These are phyloP conservation scores for Kewa caespitosa DNA, from an alignment of 179 eudicot genomes.

Conservation along the genomic window DNA sequence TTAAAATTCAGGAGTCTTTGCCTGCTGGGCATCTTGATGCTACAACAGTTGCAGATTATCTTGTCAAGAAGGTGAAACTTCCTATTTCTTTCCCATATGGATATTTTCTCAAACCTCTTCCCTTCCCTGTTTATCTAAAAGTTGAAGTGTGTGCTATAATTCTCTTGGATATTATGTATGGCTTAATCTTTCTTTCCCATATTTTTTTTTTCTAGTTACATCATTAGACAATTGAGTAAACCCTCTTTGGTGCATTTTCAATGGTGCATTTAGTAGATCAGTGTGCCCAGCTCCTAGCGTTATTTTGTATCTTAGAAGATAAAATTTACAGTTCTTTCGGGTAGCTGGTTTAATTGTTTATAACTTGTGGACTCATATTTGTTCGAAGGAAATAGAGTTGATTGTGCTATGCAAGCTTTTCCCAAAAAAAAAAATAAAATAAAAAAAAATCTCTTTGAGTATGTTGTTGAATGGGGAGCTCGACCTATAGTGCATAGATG, in stretches of 20 bases:
- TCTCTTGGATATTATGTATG: not conserved
- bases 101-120: not conserved
- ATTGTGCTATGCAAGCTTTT: too few species aligned
- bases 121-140: not conserved
- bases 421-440: too few species aligned
- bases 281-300: too few species aligned
- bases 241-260: not conserved
- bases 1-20: conserved; percentile 67
- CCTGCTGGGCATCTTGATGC: conserved; percentile 99
- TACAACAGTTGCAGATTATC: conserved; percentile 97
- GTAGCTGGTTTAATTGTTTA: too few species aligned
- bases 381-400: too few species aligned
- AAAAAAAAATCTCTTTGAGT: too few species aligned
- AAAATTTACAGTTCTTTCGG: too few species aligned
- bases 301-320: too few species aligned
- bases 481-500: too few species aligned
- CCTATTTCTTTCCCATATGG: not conserved
- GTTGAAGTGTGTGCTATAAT: not conserved
- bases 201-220: not conserved
- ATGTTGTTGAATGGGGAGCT: too few species aligned
- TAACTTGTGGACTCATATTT: too few species aligned
- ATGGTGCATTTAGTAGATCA: too few species aligned
- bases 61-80: conserved; percentile 74
- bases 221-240: not conserved
- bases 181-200: not conserved